Evolutionary conservation across 2,329 filamentous ascomycete species (phyloP), one percentile per base, ranked within the genome.

Genomic region (Paramyrothecium sp.): DNA sequence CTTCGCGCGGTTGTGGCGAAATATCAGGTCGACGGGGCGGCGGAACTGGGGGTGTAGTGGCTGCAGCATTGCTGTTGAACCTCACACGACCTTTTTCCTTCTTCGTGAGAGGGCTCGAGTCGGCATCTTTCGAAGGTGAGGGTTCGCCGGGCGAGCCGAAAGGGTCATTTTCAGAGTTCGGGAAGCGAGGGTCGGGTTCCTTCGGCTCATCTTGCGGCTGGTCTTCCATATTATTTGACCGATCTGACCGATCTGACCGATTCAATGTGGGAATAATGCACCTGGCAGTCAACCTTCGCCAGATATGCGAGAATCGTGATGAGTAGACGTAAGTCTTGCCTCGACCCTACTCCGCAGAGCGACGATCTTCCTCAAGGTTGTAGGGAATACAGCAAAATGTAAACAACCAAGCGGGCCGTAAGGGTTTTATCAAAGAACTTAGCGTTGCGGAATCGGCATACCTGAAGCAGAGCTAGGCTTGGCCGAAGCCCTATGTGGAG

Each of bases 81-180:
- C 78, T 73, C 26, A 81, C 78, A 26, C 78, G 74, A 3, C 75
- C 77, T 60, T 79, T 81, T 59, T 81, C 78, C 62, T 71, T 77
- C 38, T 19, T 44, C 13, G 38, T 19, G 13, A 17, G 13, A 17
- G 38, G 38, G 38, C 13, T 44, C 13, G 38, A 44, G 3, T 44
- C 38, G 38, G 38, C n/a, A 19, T 44, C 38, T 44, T 19, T 44
- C 13, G 38, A 19, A 17, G 38, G 3, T 16, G 38, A 44, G 5
- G 38, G 13, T 7, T 44, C 38, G 3, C 5, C 38, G 38, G 13
- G n/a, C 5, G 38, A 19, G 13, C 38, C 38, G 13, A 44, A 44
- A 44, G n/a, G 13, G n/a, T 44, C 38, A 19, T 19, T 44, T 44
- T 44, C 38, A 5, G 13, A 12, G n/a, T 7, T 44, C 13, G 13